Conservation (phyloP, 495 filamentous ascomycete species). For the Talaromyces adpressus region DNA sequence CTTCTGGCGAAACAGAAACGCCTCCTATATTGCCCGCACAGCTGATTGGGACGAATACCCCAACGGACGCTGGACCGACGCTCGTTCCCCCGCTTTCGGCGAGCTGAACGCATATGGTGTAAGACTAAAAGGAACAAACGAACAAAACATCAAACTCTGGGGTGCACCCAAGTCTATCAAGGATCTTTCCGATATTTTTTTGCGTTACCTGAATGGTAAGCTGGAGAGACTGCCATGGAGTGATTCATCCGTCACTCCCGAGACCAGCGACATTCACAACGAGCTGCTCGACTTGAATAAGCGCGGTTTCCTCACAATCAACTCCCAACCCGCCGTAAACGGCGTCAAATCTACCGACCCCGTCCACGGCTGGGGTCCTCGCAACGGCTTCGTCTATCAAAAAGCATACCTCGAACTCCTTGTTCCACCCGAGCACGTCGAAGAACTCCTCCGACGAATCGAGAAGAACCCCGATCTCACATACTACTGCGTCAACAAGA, state of each 20-base stretch:
- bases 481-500: constrained; percentile 84
- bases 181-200: constrained; percentile 77
- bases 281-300: constrained; percentile 75
- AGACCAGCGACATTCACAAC: constrained; percentile 69
- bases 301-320: constrained; percentile 88
- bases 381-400: constrained; percentile 95
- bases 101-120: constrained; percentile 95
- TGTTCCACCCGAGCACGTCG: constrained; percentile 68
- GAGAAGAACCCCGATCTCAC: constrained; percentile 73
- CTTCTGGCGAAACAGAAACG: constrained; percentile 97
- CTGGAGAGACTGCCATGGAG: constrained; percentile 90
- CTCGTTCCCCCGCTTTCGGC: constrained; percentile 92
- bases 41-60: constrained; percentile 99
- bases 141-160: constrained; percentile 94
- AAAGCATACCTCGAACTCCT: constrained; percentile 95
- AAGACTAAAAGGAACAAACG: constrained; percentile 92
- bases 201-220: constrained; percentile 71
- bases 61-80: constrained; percentile 98
- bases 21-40: constrained; percentile 89
- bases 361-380: constrained; percentile 88
- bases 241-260: constrained; percentile 74
- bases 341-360: constrained; percentile 85
- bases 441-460: constrained; percentile 73
- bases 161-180: constrained; percentile 71
- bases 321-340: constrained; percentile 93